Evolutionary conservation across 2,329 filamentous ascomycete genomes (phyloP).

Genomic region (Venturia carpophila): DNA sequence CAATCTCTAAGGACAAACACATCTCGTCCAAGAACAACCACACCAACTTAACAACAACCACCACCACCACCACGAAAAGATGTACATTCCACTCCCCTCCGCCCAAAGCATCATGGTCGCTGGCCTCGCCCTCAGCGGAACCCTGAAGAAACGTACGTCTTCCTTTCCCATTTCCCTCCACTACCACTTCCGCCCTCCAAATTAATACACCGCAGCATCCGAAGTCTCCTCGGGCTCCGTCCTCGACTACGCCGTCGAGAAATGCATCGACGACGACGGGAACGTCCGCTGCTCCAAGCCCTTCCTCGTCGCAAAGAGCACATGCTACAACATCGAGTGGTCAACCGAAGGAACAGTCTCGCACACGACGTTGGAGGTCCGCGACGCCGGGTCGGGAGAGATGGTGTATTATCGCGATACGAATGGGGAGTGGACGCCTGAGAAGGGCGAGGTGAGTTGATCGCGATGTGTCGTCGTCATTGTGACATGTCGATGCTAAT

Average conservation of each 20-base stretch:
- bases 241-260: conserved; percentile 23
- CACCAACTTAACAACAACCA: neutral
- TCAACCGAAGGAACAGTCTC: conserved; percentile 34
- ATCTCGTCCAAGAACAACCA: neutral
- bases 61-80: neutral
- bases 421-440: conserved; percentile 39
- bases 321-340: conserved; percentile 39
- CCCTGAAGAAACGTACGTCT: conserved; percentile 14
- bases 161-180: neutral
- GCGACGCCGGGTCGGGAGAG: conserved; percentile 34
- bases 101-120: conserved; percentile 14
- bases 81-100: conserved; percentile 16
- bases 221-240: conserved; percentile 18
- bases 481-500: neutral
- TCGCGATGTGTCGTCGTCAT: neutral
- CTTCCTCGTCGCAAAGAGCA: conserved; percentile 33
- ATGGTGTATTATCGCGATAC: conserved; percentile 41
- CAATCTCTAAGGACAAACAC: neutral
- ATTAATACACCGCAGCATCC: neutral
- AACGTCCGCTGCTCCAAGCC: conserved; percentile 36
- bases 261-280: conserved; percentile 35
- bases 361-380: conserved; percentile 36
- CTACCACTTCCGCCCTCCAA: neutral
- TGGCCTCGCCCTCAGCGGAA: conserved; percentile 17
- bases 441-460: conserved; percentile 30